A percentile compares a stretch with the other conserved stretches of the same genome.
These are phyloP conservation scores for Phalaenopsis aphrodite DNA, from an alignment of 106 monocot genomes.

Conservation along the genomic window DNA sequence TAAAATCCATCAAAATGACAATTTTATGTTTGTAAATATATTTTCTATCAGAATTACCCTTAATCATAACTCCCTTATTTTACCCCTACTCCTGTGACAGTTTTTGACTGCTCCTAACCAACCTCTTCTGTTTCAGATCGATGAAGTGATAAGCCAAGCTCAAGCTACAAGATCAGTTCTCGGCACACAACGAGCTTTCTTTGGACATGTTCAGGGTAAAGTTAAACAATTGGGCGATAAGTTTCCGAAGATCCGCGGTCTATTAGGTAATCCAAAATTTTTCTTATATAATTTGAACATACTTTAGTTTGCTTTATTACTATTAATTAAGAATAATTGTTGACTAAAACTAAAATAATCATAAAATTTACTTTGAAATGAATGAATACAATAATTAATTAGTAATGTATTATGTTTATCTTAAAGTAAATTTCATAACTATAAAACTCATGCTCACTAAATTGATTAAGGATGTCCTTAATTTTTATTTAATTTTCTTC, in stretches of 20 bases:
- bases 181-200: conserved; percentile 50
- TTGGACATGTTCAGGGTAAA: conserved; percentile 90
- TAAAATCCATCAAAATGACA: no score
- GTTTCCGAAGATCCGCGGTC: conserved; percentile 80
- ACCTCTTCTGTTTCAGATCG: conserved; percentile 43
- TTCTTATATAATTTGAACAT: background rate
- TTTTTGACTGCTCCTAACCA: background rate
- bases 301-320: background rate
- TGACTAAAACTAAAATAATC: no score
- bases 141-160: conserved; percentile 92
- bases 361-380: no score
- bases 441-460: no score
- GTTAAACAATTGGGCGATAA: conserved; percentile 89
- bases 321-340: no score
- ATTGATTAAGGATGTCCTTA: no score
- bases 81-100: background rate
- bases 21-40: no score
- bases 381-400: no score
- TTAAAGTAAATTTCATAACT: no score
- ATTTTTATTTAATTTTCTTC: no score
- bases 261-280: conserved; percentile 58
- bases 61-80: background rate
- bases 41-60: no score
- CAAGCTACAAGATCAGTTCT: conserved; percentile 75
- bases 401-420: no score